These are phyloP conservation scores for Melampsora medusae DNA, from an alignment of 1,284 basidiomycete genomes.

Conservation along the genomic window DNA sequence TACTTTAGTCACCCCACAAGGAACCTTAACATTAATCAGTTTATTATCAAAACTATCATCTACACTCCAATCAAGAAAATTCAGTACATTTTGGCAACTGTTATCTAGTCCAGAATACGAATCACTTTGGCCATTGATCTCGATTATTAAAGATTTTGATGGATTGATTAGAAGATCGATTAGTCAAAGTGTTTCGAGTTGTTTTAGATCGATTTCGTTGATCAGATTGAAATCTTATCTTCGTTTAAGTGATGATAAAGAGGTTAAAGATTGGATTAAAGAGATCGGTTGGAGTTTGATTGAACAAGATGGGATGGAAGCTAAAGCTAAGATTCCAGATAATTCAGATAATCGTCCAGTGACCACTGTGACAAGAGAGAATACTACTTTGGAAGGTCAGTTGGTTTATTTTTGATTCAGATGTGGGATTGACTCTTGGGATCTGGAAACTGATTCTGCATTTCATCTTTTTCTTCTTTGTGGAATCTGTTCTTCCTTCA, in stretches of 20 bases:
- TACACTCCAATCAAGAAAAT: conserved; percentile 28
- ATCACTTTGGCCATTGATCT: conserved; percentile 15
- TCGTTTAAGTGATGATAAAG: conserved; percentile 4
- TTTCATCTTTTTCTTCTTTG: too few species aligned
- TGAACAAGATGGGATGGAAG: background rate
- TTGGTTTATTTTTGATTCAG: background rate
- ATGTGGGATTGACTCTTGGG: background rate
- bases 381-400: conserved; percentile 34
- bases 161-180: conserved; percentile 24
- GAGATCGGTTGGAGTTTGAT: conserved; percentile 12
- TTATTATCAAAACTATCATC: conserved; percentile 29
- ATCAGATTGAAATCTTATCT: conserved; percentile 17
- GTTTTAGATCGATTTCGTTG: conserved; percentile 23
- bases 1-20: conserved; percentile 36
- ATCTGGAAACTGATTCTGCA: too few species aligned
- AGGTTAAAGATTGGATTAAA: conserved; percentile 4
- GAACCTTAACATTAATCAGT: conserved; percentile 21
- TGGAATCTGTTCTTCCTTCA: too few species aligned
- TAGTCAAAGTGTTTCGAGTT: conserved; percentile 29
- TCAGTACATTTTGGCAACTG: conserved; percentile 13
- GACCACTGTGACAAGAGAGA: conserved; percentile 23
- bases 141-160: conserved; percentile 18
- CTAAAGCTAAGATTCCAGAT: conserved; percentile 23
- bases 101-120: conserved; percentile 9
- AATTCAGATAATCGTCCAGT: conserved; percentile 39